Evolutionary conservation across 345 rosid genomes (phyloP).

Genomic region (Moricandia moricandioides): DNA sequence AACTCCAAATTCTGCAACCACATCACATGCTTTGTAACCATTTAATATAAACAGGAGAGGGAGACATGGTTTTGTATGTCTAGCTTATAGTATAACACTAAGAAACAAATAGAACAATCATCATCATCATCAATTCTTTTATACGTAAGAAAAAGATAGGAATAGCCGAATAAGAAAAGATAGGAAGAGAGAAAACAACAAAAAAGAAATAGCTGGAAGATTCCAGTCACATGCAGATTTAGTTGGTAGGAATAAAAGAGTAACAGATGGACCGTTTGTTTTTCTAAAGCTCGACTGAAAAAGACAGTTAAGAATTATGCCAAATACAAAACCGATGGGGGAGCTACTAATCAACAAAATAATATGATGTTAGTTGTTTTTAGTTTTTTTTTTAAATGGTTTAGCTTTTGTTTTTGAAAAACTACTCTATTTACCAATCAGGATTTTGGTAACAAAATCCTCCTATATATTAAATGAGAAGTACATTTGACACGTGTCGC

Average conservation of each 20-base stretch:
- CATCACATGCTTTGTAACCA: slow-evolving; percentile 25
- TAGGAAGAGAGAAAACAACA: not conserved
- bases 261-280: not conserved
- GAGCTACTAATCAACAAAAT: too few species aligned
- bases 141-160: not conserved
- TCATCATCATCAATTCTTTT: not conserved
- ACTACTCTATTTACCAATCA: too few species aligned
- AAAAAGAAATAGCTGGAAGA: not conserved
- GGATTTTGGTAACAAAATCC: too few species aligned
- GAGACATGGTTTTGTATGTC: not conserved
- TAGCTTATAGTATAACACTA: slow-evolving; percentile 10
- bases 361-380: too few species aligned
- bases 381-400: too few species aligned
- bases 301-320: not conserved
- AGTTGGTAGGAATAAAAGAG: not conserved
- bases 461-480: too few species aligned
- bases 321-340: too few species aligned
- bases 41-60: not conserved
- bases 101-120: slow-evolving; percentile 14
- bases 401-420: too few species aligned
- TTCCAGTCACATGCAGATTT: not conserved
- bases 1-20: not conserved
- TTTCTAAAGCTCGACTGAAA: not conserved
- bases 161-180: too few species aligned
- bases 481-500: too few species aligned